phyloP scores from a whole-genome alignment of 352 stramenopile genomes.

The Blastocystis sp. region DNA sequence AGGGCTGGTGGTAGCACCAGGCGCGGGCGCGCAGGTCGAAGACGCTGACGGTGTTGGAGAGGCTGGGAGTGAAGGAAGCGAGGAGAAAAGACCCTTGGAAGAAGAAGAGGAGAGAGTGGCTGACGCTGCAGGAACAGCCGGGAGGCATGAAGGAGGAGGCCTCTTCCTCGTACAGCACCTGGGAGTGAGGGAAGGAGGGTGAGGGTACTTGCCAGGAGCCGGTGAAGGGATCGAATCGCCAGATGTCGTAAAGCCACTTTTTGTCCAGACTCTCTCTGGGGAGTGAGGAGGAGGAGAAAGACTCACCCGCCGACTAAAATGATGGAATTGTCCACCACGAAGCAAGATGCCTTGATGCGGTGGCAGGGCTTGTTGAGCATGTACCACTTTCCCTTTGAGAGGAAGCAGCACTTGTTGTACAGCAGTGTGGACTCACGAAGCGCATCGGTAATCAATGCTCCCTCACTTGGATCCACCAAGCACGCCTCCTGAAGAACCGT shows the following conservation, averaged over 20 bases:
- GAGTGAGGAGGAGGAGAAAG: not conserved
- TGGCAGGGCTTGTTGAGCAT: not conserved
- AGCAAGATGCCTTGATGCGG: conserved; percentile 14
- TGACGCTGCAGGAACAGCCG: not conserved
- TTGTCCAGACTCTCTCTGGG: not conserved
- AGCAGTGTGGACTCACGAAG: not conserved
- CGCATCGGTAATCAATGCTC: not conserved
- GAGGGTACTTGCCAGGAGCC: not conserved
- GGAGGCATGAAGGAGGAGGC: not conserved
- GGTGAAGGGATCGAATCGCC: not conserved
- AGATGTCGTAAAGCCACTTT: not conserved
- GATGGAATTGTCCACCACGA: conserved; percentile 1
- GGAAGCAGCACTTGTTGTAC: not conserved
- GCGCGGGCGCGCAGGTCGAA: not conserved
- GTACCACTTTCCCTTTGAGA: not conserved
- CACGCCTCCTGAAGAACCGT: conserved; percentile 2
- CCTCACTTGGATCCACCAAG: not conserved
- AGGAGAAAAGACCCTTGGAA: not conserved
- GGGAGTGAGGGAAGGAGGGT: not conserved
- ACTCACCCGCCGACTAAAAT: conserved; percentile 42
- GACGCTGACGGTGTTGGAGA: not conserved
- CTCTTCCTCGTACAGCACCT: not conserved
- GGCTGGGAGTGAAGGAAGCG: not conserved
- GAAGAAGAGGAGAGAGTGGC: not conserved
- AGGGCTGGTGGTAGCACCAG: not conserved